phyloP scores from a whole-genome alignment of 768 basidiomycete species.

The Pleurotus tuber-regium region DNA sequence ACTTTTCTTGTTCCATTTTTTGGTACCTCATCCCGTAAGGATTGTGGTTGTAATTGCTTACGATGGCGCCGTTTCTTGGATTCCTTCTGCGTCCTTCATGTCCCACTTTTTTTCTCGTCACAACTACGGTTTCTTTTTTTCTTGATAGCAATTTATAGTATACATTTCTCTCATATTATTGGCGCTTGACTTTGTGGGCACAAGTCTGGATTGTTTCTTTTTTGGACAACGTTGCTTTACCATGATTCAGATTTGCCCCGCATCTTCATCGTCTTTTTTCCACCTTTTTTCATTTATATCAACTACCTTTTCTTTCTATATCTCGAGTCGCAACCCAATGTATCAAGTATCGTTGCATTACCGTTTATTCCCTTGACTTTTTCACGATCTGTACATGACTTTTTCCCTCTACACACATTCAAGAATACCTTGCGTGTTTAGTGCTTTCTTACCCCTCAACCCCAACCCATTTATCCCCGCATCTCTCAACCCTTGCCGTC shows the following conservation, averaged over 20 bases:
- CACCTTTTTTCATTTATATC: slow-evolving; percentile 2
- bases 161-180: slow-evolving; percentile 2
- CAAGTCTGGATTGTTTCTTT: slow-evolving; percentile 6
- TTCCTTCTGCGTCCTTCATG: background rate
- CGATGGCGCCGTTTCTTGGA: background rate
- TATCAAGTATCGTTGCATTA: slow-evolving; percentile 10
- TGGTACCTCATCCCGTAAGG: background rate
- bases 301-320: slow-evolving; percentile 3
- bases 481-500: background rate
- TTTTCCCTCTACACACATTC: background rate
- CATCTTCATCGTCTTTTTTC: slow-evolving; percentile 1
- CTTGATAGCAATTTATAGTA: slow-evolving; percentile 1
- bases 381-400: slow-evolving; percentile 6
- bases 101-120: background rate
- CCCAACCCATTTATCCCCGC: background rate
- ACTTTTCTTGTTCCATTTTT: background rate
- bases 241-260: slow-evolving; percentile 2
- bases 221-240: background rate
- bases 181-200: background rate
- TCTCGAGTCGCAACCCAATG: slow-evolving; percentile 11
- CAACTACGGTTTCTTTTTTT: background rate
- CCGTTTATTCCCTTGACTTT: background rate
- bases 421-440: slow-evolving; percentile 8
- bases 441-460: background rate
- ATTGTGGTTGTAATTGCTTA: slow-evolving; percentile 3